Evolutionary conservation across 2,329 filamentous ascomycete species (phyloP).

Genomic region (Botrytis paeoniae): DNA sequence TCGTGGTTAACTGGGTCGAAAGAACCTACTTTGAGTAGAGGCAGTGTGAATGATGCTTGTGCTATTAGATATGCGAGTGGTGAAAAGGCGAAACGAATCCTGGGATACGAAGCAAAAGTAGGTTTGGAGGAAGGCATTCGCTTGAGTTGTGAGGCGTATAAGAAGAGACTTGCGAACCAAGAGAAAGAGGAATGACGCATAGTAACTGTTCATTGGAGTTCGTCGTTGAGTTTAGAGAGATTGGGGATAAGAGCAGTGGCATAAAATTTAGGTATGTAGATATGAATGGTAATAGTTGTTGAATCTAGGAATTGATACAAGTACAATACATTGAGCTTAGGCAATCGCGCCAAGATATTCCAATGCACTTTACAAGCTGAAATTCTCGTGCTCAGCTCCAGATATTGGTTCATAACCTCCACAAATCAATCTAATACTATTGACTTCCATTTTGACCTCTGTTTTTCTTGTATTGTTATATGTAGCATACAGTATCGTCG

Average conservation of each 20-base stretch:
- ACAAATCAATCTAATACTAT: not conserved
- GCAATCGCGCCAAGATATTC: not conserved
- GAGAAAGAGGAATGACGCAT: not conserved
- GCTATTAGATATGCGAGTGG: constrained; percentile 14
- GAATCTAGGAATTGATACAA: not conserved
- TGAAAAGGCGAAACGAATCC: not conserved
- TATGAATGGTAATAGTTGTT: not conserved
- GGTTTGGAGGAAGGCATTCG: constrained; percentile 12
- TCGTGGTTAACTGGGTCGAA: not conserved
- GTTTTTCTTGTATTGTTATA: not conserved
- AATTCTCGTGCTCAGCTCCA: not conserved
- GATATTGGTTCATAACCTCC: not conserved
- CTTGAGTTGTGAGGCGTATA: constrained; percentile 15
- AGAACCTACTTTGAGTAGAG: constrained; percentile 3
- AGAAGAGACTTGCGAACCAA: not conserved
- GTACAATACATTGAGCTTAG: not conserved
- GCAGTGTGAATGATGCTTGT: constrained; percentile 14
- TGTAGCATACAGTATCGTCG: too few species aligned
- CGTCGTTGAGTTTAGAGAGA: not conserved
- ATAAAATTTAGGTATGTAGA: not conserved
- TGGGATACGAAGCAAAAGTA: constrained; percentile 11
- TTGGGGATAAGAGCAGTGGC: not conserved
- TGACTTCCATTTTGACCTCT: not conserved
- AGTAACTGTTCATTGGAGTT: too few species aligned
- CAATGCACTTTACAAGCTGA: too few species aligned